Evolutionary conservation across 176 grass and related monocot genomes (phyloP).

Genomic region (Carex pumila): DNA sequence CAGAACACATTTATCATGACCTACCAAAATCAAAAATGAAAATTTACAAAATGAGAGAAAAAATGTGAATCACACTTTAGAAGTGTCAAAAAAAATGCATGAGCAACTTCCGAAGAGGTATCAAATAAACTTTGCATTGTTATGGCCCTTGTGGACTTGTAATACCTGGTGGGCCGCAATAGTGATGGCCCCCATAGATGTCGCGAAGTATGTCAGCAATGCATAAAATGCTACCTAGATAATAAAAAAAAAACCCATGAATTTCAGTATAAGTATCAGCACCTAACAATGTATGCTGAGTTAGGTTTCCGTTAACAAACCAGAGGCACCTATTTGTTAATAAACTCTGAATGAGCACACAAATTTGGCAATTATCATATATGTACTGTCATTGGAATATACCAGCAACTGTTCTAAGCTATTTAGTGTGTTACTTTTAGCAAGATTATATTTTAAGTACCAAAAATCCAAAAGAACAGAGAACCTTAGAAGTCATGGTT

Average conservation of each 20-base stretch:
- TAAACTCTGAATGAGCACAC: not conserved
- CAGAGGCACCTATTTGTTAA: not conserved
- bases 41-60: constrained; percentile 18
- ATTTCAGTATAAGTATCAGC: not conserved
- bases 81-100: not conserved
- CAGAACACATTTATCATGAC: constrained; percentile 93
- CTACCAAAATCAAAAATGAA: constrained; percentile 39
- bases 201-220: constrained; percentile 81
- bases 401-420: not conserved
- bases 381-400: not conserved
- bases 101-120: not conserved
- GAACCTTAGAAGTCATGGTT: constrained; percentile 95
- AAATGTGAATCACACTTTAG: not conserved
- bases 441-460: not conserved
- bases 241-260: not conserved
- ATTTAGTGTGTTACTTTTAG: not conserved
- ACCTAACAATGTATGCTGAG: not conserved
- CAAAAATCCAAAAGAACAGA: not conserved
- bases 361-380: not conserved
- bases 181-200: constrained; percentile 81
- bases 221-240: constrained; percentile 91
- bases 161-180: constrained; percentile 85
- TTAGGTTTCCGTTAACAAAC: not conserved
- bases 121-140: not conserved
- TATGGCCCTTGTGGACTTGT: not conserved